Conservation (phyloP, 2,329 filamentous ascomycete species). For the Cladobotryum mycophilum region DNA sequence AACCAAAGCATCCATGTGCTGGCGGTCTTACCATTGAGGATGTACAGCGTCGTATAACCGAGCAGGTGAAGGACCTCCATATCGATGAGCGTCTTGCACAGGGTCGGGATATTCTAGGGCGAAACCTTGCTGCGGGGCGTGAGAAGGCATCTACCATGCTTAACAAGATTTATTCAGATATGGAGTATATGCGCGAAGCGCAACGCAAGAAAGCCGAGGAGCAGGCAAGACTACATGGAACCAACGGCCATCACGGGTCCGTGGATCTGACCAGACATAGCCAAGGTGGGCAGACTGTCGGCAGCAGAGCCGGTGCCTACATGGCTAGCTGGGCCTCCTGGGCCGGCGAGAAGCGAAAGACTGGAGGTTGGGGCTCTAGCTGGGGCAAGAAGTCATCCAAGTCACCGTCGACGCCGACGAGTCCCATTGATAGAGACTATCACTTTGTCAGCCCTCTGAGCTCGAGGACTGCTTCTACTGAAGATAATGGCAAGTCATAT, state of each 20-base stretch:
- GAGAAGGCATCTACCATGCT: constrained; percentile 85
- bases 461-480: constrained; percentile 22
- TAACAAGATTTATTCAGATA: constrained; percentile 82
- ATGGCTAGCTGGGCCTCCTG: constrained; percentile 63
- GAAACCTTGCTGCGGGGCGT: constrained; percentile 79
- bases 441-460: constrained; percentile 28
- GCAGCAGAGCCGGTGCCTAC: constrained; percentile 55
- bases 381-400: constrained; percentile 32
- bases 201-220: constrained; percentile 38
- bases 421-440: constrained; percentile 33
- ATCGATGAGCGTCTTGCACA: constrained; percentile 84
- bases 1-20: constrained; percentile 87
- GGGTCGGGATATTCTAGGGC: constrained; percentile 77
- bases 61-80: constrained; percentile 90
- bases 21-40: constrained; percentile 92
- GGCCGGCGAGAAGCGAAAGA: constrained; percentile 70
- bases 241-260: constrained; percentile 10
- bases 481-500: constrained; percentile 8
- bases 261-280: constrained; percentile 36
- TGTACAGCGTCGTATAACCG: constrained; percentile 79
- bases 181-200: constrained; percentile 57
- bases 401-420: constrained; percentile 27
- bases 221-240: constrained; percentile 15
- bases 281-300: constrained; percentile 42
- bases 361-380: constrained; percentile 37